These are phyloP conservation scores for Eucalyptus polyanthemos DNA, from an alignment of 345 rosid genomes.

Conservation along the genomic window DNA sequence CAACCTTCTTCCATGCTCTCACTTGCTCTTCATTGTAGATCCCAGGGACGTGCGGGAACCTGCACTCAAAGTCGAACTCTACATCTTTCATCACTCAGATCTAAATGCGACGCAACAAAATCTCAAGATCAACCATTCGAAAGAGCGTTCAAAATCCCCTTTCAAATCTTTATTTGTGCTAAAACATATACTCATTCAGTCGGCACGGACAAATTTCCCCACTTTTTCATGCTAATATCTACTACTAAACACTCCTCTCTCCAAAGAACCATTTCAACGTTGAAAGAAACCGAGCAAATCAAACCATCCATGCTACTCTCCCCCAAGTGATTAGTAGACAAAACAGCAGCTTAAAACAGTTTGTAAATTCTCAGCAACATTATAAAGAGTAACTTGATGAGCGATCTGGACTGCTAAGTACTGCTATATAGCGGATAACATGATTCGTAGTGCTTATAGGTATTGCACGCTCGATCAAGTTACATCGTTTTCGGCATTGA, in stretches of 20 bases:
- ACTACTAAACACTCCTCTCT: neutral
- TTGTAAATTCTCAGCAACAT: neutral
- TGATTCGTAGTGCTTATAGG: neutral
- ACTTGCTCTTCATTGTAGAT: conserved; percentile 79
- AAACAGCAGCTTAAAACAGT: neutral
- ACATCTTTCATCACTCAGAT: neutral
- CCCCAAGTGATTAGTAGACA: neutral
- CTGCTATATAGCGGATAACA: neutral
- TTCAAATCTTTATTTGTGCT: neutral
- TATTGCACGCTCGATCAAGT: neutral
- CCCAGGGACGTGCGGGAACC: conserved; percentile 95
- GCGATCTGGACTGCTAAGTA: neutral
- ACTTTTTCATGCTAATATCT: neutral
- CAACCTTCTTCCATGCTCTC: conserved; percentile 77
- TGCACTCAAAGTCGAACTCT: neutral
- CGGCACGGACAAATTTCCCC: neutral
- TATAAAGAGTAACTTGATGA: neutral
- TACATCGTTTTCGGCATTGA: neutral
- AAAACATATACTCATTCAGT: neutral
- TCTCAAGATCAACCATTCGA: neutral
- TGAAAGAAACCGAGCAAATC: neutral
- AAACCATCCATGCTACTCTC: neutral
- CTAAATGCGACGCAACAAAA: neutral
- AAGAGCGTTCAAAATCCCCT: neutral
- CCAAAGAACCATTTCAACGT: neutral